Conservation (phyloP, 2,329 filamentous ascomycete species). For the Byssochlamys sp. region DNA sequence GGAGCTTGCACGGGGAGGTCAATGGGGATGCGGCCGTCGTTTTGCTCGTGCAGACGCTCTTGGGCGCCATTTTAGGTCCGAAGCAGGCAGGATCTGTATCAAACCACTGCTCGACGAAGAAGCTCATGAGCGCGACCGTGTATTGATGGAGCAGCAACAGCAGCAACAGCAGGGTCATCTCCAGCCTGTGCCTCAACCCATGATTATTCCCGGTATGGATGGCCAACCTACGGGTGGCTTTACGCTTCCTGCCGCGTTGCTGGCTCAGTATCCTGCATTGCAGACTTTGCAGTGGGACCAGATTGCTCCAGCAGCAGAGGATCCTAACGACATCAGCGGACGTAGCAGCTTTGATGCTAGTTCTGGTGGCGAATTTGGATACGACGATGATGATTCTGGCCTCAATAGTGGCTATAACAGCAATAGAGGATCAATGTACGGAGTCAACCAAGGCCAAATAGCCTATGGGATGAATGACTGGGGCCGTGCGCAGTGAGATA, state of each 20-base stretch:
- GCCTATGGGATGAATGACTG: conserved; percentile 22
- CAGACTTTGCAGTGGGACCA: conserved; percentile 83
- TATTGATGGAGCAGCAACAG: conserved; percentile 63
- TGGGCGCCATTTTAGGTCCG: conserved; percentile 86
- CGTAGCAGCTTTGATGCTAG: conserved; percentile 45
- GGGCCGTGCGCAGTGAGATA: conserved; percentile 5
- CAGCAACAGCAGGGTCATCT: conserved; percentile 48
- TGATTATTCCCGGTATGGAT: conserved; percentile 52
- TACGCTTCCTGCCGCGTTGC: conserved; percentile 70
- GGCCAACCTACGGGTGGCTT: conserved; percentile 53
- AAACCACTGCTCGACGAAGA: conserved; percentile 96
- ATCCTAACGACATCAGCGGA: conserved; percentile 53
- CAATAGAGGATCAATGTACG: conserved; percentile 23
- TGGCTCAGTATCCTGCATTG: conserved; percentile 89
- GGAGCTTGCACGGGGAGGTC: conserved; percentile 68
- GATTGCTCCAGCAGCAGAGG: conserved; percentile 51
- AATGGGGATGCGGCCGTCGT: conserved; percentile 86
- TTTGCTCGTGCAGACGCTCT: conserved; percentile 94
- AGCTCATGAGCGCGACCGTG: conserved; percentile 67
- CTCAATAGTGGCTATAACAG: conserved; percentile 26
- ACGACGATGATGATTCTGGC: conserved; percentile 34
- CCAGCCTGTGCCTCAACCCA: conserved; percentile 47
- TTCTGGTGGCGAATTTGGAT: conserved; percentile 35
- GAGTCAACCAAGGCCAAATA: conserved; percentile 18
- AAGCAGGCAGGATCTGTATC: conserved; percentile 91